These are phyloP conservation scores for Apiospora hydei DNA, from an alignment of 2,329 filamentous ascomycete species.

Conservation along the genomic window DNA sequence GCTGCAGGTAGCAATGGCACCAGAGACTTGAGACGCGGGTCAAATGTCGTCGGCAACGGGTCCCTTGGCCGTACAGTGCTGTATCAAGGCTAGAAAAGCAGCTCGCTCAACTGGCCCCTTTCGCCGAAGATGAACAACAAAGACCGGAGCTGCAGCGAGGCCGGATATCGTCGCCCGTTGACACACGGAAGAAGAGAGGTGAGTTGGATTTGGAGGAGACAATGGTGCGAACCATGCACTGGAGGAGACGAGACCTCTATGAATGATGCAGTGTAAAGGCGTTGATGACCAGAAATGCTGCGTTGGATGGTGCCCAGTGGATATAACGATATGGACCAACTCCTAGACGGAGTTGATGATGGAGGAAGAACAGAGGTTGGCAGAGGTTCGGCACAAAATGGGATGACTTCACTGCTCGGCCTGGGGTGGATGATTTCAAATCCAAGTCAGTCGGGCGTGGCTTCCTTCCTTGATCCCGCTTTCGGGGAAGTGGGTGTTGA, in stretches of 20 bases:
- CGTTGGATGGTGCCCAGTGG: background rate
- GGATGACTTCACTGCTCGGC: background rate
- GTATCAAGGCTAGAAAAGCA: background rate
- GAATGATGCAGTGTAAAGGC: background rate
- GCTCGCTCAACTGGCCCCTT: background rate
- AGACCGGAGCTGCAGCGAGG: background rate
- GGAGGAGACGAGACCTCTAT: background rate
- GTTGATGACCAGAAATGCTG: background rate
- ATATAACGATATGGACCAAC: constrained; percentile 14
- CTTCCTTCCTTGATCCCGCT: background rate
- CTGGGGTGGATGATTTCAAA: too few relatives aligned
- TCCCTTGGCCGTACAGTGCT: background rate
- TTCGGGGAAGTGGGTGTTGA: background rate
- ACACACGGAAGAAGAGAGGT: background rate
- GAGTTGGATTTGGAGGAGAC: background rate
- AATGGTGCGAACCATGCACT: background rate
- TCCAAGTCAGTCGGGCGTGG: background rate
- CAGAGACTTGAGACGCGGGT: background rate
- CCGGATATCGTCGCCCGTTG: background rate
- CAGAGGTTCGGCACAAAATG: background rate
- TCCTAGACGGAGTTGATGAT: constrained; percentile 11
- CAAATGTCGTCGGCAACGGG: background rate
- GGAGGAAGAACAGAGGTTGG: constrained; percentile 3
- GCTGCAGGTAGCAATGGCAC: background rate
- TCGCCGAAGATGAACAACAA: background rate